Conservation (phyloP, 2,329 filamentous ascomycete species). For the Cryphonectria nitschkei region DNA sequence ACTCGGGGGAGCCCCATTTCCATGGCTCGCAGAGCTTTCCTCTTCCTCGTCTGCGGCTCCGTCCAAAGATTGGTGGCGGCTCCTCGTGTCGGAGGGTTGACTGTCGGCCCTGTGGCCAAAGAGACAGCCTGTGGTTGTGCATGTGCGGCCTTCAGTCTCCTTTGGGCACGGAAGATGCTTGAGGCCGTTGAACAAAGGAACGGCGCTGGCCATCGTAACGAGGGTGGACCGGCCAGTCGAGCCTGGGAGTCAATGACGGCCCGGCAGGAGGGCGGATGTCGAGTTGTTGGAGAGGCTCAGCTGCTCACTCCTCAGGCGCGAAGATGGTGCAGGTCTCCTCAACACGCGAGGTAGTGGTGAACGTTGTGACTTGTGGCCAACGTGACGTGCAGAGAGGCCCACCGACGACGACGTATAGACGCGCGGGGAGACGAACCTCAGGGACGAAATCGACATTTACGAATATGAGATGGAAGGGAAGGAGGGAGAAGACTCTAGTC, state of each 20-base stretch:
- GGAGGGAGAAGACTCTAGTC: neutral
- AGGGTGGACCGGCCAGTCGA: neutral
- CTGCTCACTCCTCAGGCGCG: neutral
- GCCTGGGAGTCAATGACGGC: neutral
- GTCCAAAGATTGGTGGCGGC: slow-evolving; percentile 7
- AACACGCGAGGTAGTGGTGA: neutral
- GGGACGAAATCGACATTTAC: slow-evolving; percentile 5
- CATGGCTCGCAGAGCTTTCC: neutral
- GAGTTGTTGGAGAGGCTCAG: neutral
- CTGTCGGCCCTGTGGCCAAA: slow-evolving; percentile 25
- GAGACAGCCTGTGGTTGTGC: slow-evolving; percentile 25
- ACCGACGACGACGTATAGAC: slow-evolving; percentile 2
- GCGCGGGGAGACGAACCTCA: neutral
- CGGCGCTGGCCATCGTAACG: slow-evolving; percentile 16
- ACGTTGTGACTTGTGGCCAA: neutral
- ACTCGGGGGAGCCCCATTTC: neutral
- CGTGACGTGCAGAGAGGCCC: neutral
- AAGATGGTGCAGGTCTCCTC: neutral
- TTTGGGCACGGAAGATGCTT: slow-evolving; percentile 29
- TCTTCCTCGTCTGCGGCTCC: slow-evolving; percentile 10
- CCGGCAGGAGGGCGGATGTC: neutral
- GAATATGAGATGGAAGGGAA: neutral
- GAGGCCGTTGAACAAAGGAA: slow-evolving; percentile 29
- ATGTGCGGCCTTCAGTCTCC: slow-evolving; percentile 25
- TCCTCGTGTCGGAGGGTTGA: neutral